Base-by-base conservation (phyloP, 345 rosid species). In the Pugionium cornutum region DNA sequence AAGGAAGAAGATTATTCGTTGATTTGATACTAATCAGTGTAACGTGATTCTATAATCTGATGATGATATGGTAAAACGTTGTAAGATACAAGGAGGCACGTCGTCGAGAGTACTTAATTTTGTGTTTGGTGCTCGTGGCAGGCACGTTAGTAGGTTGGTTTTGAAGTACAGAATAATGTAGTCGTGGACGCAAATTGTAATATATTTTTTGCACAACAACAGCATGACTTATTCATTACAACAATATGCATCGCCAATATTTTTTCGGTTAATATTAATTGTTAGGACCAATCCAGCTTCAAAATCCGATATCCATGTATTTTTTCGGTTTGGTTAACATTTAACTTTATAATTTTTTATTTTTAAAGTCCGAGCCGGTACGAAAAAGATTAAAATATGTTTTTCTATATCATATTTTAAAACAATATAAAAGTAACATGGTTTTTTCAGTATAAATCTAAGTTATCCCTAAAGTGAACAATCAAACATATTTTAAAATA, bases 61-160 rank as follows among this genome's bases (percentile, higher is more conserved):
- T 9, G 4, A 37, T 37, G 55, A 10, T 71, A 9, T 63, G 44
- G 26, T 63, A 27, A 39, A 71, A 56, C 64, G 59, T 71, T 63
- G 75, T 64, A 40, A 44, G 52, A 39, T 55, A 63, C 64, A 55
- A 39, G 64, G 75, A 71, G 43, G 69, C 75, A 71, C 75, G 75
- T 64, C 64, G 64, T 64, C 64, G 64, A 64, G 53, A 48, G 47
- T 64, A 33, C n/a, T n/a, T n/a, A n/a, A n/a, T n/a, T 70, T 54
- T 62, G 36, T 26, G 51, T 62, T 6, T 33, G 40, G 31, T 27
- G 53, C 46, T 64, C 53, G 75, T 64, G 75, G 11, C 31, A 71
- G 28, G 69, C 75, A 71, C 75, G 75, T 71, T 71, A 11, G 48
- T 61, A 30, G 69, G 58, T 71, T 3, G 62, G 6, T 64, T 45